Percentiles rank a stretch among this genome's conserved stretches.
Conservation (phyloP, 2,329 filamentous ascomycete genomes). For the Hymenoscyphus fraxineus region DNA sequence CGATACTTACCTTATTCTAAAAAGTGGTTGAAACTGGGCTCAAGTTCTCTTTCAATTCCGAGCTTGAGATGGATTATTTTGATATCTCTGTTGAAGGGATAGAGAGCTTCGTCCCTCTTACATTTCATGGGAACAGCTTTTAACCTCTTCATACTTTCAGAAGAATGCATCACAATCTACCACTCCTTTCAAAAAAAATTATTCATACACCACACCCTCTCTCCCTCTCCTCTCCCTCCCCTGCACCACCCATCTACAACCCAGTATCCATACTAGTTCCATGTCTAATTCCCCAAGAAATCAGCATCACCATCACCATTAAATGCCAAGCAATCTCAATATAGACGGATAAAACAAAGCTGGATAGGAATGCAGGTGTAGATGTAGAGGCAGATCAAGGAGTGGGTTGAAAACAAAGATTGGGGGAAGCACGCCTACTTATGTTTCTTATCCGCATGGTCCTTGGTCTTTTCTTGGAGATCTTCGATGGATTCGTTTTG, state of each 20-base stretch:
- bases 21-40: too few species aligned
- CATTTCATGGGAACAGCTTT: too few species aligned
- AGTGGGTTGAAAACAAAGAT: not conserved
- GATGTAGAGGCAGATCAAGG: too few species aligned
- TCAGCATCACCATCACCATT: slow-evolving; percentile 1
- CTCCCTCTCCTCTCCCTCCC: not conserved
- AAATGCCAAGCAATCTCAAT: too few species aligned
- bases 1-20: too few species aligned
- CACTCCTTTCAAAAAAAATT: not conserved
- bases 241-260: slow-evolving; percentile 13
- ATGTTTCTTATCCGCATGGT: slow-evolving; percentile 40
- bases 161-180: too few species aligned
- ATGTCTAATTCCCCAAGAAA: slow-evolving; percentile 18
- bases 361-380: not conserved
- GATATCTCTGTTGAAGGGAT: too few species aligned
- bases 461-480: slow-evolving; percentile 57
- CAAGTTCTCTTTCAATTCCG: too few species aligned
- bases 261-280: slow-evolving; percentile 31
- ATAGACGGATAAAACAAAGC: slow-evolving; percentile 6
- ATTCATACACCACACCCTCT: not conserved
- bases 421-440: slow-evolving; percentile 25
- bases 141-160: too few species aligned
- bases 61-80: too few species aligned
- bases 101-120: too few species aligned
- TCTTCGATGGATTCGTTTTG: slow-evolving; percentile 45